These are phyloP conservation scores for Aristolochia fimbriata DNA, from an alignment of 164 flowering plant genomes.

Conservation along the genomic window DNA sequence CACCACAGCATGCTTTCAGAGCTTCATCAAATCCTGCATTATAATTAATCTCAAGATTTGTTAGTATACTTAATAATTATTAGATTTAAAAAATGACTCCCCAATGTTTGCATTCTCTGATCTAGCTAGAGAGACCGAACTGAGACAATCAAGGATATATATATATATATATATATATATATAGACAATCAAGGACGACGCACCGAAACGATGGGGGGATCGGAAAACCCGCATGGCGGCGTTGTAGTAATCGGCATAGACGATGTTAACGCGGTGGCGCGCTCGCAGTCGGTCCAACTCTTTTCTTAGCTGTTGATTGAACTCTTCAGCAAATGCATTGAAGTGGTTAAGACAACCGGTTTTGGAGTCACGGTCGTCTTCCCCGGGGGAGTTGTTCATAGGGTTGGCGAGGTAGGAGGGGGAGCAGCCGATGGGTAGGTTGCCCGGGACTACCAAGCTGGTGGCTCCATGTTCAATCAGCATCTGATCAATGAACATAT, in stretches of 20 bases:
- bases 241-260: conserved; percentile 43
- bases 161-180: no score
- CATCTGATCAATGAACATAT: background rate
- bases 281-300: conserved; percentile 15
- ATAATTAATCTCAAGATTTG: no score
- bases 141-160: no score
- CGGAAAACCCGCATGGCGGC: conserved; percentile 20
- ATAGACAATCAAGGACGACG: background rate
- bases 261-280: conserved; percentile 21
- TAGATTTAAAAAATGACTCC: no score
- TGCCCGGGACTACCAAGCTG: conserved; percentile 28
- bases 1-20: conserved; percentile 9
- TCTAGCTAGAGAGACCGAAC: no score
- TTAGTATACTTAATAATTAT: no score
- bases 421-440: conserved; percentile 28
- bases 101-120: no score
- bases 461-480: conserved; percentile 22
- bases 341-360: conserved; percentile 26
- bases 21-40: no score
- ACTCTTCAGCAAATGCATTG: conserved; percentile 21
- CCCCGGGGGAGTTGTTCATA: background rate
- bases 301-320: conserved; percentile 20
- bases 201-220: conserved; percentile 20
- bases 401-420: conserved; percentile 11
- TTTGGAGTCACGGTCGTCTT: conserved; percentile 17